Evolutionary conservation across 1,284 basidiomycete genomes (phyloP).

Genomic region (Ganoderma boninense): DNA sequence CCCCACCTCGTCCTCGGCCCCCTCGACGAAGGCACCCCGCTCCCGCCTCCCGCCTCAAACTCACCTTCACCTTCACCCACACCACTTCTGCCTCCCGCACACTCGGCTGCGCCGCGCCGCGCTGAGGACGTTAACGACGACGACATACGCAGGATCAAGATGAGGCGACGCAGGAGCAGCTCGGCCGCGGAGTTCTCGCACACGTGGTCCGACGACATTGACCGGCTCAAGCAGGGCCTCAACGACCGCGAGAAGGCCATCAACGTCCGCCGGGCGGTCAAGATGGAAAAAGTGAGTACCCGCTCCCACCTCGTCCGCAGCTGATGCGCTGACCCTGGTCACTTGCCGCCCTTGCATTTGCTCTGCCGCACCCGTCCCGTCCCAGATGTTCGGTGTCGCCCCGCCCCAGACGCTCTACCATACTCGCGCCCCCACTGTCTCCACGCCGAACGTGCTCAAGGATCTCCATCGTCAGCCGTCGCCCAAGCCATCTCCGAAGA

Average conservation of each 20-base stretch:
- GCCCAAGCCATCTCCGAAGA: conserved; percentile 23
- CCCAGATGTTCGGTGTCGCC: conserved; percentile 78
- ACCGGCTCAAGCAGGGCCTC: conserved; percentile 72
- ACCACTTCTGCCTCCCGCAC: neutral
- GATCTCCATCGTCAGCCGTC: conserved; percentile 20
- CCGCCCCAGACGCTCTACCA: conserved; percentile 80
- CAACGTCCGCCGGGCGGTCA: conserved; percentile 78
- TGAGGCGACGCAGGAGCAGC: conserved; percentile 62
- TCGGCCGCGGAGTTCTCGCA: conserved; percentile 55
- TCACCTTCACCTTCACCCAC: neutral
- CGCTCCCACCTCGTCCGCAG: neutral
- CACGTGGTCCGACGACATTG: conserved; percentile 61
- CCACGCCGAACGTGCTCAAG: conserved; percentile 44
- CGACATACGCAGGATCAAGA: conserved; percentile 48
- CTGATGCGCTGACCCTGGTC: neutral
- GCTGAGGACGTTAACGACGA: conserved; percentile 32
- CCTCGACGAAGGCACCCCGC: conserved; percentile 47
- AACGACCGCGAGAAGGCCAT: conserved; percentile 76
- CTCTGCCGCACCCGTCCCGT: conserved; percentile 9
- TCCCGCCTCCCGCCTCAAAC: conserved; percentile 47
- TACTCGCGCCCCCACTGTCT: conserved; percentile 52
- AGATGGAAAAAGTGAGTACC: conserved; percentile 80
- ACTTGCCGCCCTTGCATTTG: neutral
- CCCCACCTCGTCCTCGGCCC: conserved; percentile 69
- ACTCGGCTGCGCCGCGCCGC: conserved; percentile 23